Evolutionary conservation across 2,329 filamentous ascomycete genomes (phyloP), one percentile per base, ranked within the genome.

Genomic region (Ophiocordyceps sinensis): DNA sequence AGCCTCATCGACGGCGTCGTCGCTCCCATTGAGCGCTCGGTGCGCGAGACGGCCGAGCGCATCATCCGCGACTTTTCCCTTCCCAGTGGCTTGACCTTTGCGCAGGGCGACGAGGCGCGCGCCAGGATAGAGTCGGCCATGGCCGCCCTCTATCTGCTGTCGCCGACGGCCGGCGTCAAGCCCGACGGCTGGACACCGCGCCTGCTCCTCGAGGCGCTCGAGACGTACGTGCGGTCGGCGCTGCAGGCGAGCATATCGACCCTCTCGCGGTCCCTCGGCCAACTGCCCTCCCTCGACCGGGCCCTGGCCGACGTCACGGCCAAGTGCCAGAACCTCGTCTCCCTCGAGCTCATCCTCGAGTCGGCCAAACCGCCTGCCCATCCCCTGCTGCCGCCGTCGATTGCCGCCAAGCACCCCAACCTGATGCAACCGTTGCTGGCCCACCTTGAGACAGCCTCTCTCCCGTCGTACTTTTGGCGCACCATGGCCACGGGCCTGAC

Each of bases 381-480:
- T 52, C 81, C 85, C 0, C 64, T 85, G 1, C 57, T 89, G 3
- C 58, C 64, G 10, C 38, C 51, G 4, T 44, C 46, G 21, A 56
- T 66, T 28, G 57, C 66, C 36, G 58, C 64, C 37, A 52, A 54
- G 5, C 54, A 61, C 17, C 45, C 54, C 3, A 73, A 66, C 43
- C 71, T 95, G 35, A 69, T 95, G 0, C 74, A 81, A 43, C 80
- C 80, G 0, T 65, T 94, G 0, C 72, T 94, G 9, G 66, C 74
- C 11, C 70, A 80, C n/a, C 73, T 98, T 8, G 91, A 96, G 60
- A 94, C 87, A 0, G 77, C 84, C 0, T 91, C 85, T 2, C 66
- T 98, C 14, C 78, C 86, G 1, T 89, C 84, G 1, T 94, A 89
- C 58, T 98, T 94, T 64, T 98, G 91, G 87, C 75, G 91, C 41